Base-by-base conservation (phyloP, 768 basidiomycete species). In the Boletellus emodensis region DNA sequence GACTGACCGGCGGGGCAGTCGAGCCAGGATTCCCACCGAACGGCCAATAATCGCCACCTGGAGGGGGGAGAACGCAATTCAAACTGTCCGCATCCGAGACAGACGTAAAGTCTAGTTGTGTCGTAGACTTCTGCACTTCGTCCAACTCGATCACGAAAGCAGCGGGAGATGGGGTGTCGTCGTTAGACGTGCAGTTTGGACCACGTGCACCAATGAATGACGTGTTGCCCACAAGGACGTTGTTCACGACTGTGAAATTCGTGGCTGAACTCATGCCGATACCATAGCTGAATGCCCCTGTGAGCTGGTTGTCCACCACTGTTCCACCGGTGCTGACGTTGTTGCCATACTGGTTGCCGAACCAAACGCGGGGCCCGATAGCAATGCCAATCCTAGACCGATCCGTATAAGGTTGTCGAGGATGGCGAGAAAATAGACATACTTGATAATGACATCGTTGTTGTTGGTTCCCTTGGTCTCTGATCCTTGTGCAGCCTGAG, bases 321-420 rank as follows among this genome's bases (percentile, higher is more conserved):
- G 72, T 70, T 6, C 77, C 87, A n/a, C 73, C 72, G 34, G 63
- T 71, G 62, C 72, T 78, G 58, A 79, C 74, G 52, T 83, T 82
- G 48, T 77, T 78, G 20, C 74, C 73, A 55, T 73, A 85, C 45
- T 66, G 60, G 55, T 77, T 68, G 3, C 82, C 84, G 51, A 88
- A 89, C 88, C 88, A 90, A 14, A 80, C 82, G 11, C 79, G 79
- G 9, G 89, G 85, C 9, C 89, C 88, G 14, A 90, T 77, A 26
- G 87, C 88, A 42, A 90, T 83, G n/a, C 84, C 88, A 59, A 90
- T 82, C 64, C 87, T 89, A 13, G 7, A 49, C 35, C n/a, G n/a
- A 36, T 49, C 59, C 17, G 54, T 47, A 44, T 41, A 32, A 53
- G 44, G 48, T 39, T 24, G 22, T 22, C 28, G 20, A 42, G 26